phyloP scores from a whole-genome alignment of 257 asterid genomes.

The Lantana camara region DNA sequence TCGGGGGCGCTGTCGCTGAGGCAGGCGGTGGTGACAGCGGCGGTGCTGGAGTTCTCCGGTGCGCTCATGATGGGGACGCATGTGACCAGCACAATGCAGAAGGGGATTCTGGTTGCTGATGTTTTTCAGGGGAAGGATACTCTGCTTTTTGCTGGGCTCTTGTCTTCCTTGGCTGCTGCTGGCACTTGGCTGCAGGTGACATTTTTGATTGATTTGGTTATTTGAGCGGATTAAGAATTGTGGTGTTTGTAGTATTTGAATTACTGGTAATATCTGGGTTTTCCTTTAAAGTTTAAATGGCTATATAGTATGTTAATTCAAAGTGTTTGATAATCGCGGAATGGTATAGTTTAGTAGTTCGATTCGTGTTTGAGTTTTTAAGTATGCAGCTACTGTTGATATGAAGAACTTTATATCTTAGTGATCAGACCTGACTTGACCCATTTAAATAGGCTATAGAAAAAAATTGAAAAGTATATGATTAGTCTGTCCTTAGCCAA shows the following conservation, averaged over 20 bases:
- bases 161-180: conserved; percentile 94
- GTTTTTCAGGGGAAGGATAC: conserved; percentile 88
- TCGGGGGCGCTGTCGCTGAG: conserved; percentile 87
- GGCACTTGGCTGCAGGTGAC: conserved; percentile 97
- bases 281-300: no score
- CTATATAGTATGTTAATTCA: no score
- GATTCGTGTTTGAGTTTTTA: no score
- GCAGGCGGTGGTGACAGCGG: conserved; percentile 87
- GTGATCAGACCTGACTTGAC: no score
- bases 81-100: conserved; percentile 97
- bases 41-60: conserved; percentile 84
- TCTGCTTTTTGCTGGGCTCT: conserved; percentile 86
- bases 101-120: conserved; percentile 80
- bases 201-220: not conserved
- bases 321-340: no score
- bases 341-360: no score
- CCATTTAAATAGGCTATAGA: no score
- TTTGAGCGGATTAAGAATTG: not conserved
- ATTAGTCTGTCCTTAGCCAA: no score
- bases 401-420: no score
- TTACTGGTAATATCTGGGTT: no score
- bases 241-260: not conserved
- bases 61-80: conserved; percentile 93
- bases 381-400: no score
- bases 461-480: no score